phyloP scores from a whole-genome alignment of 495 filamentous ascomycete genomes.

The Annulohypoxylon nitens region DNA sequence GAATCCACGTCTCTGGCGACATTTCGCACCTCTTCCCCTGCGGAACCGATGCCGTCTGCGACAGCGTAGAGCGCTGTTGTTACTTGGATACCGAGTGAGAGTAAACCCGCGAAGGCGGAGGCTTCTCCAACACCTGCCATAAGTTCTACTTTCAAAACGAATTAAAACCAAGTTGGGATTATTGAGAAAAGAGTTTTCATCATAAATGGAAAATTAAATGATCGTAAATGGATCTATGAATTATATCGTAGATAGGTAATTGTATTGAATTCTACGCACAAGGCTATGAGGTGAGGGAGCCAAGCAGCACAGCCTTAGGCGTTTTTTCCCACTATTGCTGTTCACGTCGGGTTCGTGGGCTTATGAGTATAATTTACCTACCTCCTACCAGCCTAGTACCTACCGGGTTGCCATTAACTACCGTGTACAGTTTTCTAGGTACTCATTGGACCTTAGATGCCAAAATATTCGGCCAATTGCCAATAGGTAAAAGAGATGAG shows the following conservation, averaged over 20 bases:
- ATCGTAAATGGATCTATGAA: not conserved
- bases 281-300: not conserved
- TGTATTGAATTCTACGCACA: not conserved
- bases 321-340: not conserved
- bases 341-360: too few relatives aligned
- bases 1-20: not conserved
- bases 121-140: conserved; percentile 1
- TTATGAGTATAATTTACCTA: too few relatives aligned
- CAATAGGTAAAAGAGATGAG: too few relatives aligned
- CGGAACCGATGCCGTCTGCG: conserved; percentile 5
- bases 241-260: not conserved
- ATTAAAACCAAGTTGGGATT: too few relatives aligned
- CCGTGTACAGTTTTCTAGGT: too few relatives aligned
- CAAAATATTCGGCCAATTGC: too few relatives aligned
- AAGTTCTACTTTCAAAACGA: too few relatives aligned
- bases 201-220: not conserved
- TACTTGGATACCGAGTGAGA: conserved; percentile 5
- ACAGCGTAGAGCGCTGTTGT: conserved; percentile 2
- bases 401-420: too few relatives aligned
- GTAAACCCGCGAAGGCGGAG: not conserved
- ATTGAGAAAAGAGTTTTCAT: too few relatives aligned
- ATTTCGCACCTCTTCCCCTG: conserved; percentile 6
- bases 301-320: not conserved
- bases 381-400: too few relatives aligned
- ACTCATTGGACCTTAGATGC: too few relatives aligned